Evolutionary conservation across 2,329 filamentous ascomycete species (phyloP), one percentile per base, ranked within the genome.

Genomic region (Fusarium tuaranense): DNA sequence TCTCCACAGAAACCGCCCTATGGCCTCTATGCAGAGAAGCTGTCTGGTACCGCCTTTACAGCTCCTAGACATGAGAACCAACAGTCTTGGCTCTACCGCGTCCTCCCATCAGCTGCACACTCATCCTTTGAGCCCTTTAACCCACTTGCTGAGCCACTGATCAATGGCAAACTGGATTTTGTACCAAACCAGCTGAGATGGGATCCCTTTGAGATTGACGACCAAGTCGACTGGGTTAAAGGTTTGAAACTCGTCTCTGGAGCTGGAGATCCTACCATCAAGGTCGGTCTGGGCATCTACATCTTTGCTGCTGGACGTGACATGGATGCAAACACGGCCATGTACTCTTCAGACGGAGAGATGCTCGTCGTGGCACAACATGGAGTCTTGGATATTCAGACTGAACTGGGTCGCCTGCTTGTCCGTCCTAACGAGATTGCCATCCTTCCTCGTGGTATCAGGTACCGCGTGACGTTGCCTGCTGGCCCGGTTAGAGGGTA

Each of bases 261-360:
- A 9, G 92, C 94, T 0, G 95, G 95, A 12, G 93, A 97, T 76
- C 92, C 94, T 0, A 92, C 92, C 0, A 88, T 92, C 81, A 97
- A 97, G 83, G 86, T 89, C 7, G 95, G 95, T 0, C 79, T 97
- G n/a, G 94, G 93, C 16, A 95, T 97, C 64, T 92, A 93, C 81
- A 90, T 97, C 65, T 97, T 94, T 79, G 92, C 93, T 1, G 94
- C 93, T 0, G 93, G 93, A 12, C 91, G 89, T 78, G 91, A 92
- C 79, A 97, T 98, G 95, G 86, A 87, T 53, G 84, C 86, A 12
- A 88, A 89, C 25, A 87, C 92, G 61, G 94, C 94, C 0, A 95
- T 95, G 83, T 97, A 95, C 86, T 95, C 93, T 5, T 92, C 94
- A 0, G 94, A 96, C 78, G 94, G 94, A 9, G 94, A 96, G 81